A percentile compares a stretch with the other conserved stretches of the same genome.
These are phyloP conservation scores for Hapsidospora chrysogenum DNA, from an alignment of 495 filamentous ascomycete species.

Conservation along the genomic window DNA sequence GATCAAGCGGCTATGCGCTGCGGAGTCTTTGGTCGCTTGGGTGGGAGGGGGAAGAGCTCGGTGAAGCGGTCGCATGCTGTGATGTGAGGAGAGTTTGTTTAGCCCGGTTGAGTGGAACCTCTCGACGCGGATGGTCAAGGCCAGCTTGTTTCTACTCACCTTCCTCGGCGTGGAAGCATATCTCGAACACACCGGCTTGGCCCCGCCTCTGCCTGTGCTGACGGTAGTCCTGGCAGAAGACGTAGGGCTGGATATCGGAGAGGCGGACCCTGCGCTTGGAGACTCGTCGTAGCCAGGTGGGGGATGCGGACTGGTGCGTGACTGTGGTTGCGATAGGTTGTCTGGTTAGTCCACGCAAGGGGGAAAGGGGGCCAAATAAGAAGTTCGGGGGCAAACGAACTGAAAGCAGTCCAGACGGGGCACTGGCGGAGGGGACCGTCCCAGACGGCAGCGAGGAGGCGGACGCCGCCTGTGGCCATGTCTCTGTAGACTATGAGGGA, in stretches of 20 bases:
- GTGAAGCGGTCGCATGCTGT: neutral
- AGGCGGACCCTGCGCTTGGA: slow-evolving; percentile 39
- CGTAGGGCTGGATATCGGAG: slow-evolving; percentile 40
- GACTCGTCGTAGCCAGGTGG: slow-evolving; percentile 37
- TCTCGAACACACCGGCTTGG: slow-evolving; percentile 24
- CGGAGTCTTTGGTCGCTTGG: neutral
- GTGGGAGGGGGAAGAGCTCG: neutral
- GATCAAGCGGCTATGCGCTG: neutral
- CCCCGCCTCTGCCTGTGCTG: slow-evolving; percentile 27
- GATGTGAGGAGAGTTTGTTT: no score
- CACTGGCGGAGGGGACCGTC: slow-evolving; percentile 30
- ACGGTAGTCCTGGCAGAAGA: slow-evolving; percentile 45
- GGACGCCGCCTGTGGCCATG: slow-evolving; percentile 38
- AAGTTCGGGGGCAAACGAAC: no score
- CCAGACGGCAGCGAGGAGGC: slow-evolving; percentile 33
- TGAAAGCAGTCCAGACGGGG: slow-evolving; percentile 64
- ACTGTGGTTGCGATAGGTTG: slow-evolving; percentile 18
- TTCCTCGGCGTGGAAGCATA: slow-evolving; percentile 25
- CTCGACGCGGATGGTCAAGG: slow-evolving; percentile 6
- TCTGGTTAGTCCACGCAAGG: no score
- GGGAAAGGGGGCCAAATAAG: no score
- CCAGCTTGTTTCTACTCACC: slow-evolving; percentile 6
- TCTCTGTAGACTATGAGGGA: slow-evolving; percentile 59
- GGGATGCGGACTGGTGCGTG: slow-evolving; percentile 37
- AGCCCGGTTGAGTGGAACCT: no score